Evolutionary conservation across 2,329 filamentous ascomycete species (phyloP).

Genomic region (Sclerotinia trifoliorum): DNA sequence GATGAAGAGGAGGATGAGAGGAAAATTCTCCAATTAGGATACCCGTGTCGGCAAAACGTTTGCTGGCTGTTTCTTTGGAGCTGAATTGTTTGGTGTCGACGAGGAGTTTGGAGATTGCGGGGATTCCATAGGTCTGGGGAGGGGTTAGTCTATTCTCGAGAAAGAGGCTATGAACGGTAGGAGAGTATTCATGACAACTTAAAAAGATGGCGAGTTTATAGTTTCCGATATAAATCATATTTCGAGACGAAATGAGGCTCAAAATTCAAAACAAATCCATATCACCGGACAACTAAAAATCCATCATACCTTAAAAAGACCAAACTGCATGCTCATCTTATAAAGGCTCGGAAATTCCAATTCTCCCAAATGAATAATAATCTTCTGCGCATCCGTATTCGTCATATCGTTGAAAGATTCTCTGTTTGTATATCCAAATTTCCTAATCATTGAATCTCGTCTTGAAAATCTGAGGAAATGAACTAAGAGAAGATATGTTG

Average conservation of each 20-base stretch:
- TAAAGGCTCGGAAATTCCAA: slow-evolving; percentile 57
- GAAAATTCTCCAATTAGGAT: slow-evolving; percentile 33
- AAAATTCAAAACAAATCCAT: neutral
- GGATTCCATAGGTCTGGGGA: slow-evolving; percentile 54
- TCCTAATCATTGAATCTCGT: slow-evolving; percentile 43
- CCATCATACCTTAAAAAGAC: slow-evolving; percentile 52
- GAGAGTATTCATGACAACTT: too few species aligned
- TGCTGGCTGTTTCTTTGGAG: slow-evolving; percentile 47
- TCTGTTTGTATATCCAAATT: slow-evolving; percentile 47
- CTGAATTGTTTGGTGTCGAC: slow-evolving; percentile 51
- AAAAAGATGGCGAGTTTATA: too few species aligned
- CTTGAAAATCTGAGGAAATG: slow-evolving; percentile 42
- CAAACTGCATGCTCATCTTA: slow-evolving; percentile 54
- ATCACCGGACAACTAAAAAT: neutral
- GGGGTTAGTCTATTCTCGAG: neutral
- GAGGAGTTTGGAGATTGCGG: slow-evolving; percentile 51
- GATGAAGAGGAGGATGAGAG: slow-evolving; percentile 29
- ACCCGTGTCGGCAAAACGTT: slow-evolving; percentile 39
- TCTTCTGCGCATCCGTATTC: slow-evolving; percentile 51
- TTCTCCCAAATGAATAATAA: slow-evolving; percentile 47
- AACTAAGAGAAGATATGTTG: slow-evolving; percentile 12
- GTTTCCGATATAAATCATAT: too few species aligned
- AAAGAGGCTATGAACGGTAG: too few species aligned
- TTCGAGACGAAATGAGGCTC: neutral
- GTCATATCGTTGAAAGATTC: slow-evolving; percentile 53